Evolutionary conservation across 176 grass and related monocot genomes (phyloP).

Genomic region (Carex pumila): DNA sequence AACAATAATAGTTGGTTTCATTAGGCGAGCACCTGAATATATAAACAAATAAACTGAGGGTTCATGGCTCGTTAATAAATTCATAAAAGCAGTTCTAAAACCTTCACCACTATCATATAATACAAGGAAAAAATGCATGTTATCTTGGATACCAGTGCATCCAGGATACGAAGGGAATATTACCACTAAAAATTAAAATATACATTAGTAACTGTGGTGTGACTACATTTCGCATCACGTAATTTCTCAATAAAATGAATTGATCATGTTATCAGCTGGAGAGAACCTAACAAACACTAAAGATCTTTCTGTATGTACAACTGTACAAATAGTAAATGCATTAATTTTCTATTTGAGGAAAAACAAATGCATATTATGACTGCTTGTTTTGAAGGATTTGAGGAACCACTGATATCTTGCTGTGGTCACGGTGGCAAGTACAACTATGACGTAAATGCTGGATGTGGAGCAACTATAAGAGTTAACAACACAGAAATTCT

Average conservation of each 20-base stretch:
- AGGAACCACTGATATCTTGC: slow-evolving; percentile 55
- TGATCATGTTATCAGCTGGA: neutral
- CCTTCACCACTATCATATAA: neutral
- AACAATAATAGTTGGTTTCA: neutral
- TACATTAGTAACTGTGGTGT: neutral
- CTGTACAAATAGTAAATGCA: neutral
- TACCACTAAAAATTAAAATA: neutral
- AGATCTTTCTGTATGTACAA: neutral
- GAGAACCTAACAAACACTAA: neutral
- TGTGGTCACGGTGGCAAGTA: slow-evolving; percentile 76
- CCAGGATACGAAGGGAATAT: neutral
- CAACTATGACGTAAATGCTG: slow-evolving; percentile 46
- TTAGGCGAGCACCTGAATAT: neutral
- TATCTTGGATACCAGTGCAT: neutral
- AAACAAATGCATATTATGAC: neutral
- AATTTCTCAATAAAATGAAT: neutral
- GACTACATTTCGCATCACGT: neutral
- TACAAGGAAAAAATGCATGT: neutral
- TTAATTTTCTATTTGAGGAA: neutral
- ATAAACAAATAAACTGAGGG: neutral
- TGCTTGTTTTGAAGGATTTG: slow-evolving; percentile 47
- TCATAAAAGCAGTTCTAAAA: neutral
- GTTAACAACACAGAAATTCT: slow-evolving; percentile 64
- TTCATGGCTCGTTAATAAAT: neutral
- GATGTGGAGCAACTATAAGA: slow-evolving; percentile 48